Conservation (phyloP, 768 basidiomycete genomes). For the Crassisporium funariophilum region DNA sequence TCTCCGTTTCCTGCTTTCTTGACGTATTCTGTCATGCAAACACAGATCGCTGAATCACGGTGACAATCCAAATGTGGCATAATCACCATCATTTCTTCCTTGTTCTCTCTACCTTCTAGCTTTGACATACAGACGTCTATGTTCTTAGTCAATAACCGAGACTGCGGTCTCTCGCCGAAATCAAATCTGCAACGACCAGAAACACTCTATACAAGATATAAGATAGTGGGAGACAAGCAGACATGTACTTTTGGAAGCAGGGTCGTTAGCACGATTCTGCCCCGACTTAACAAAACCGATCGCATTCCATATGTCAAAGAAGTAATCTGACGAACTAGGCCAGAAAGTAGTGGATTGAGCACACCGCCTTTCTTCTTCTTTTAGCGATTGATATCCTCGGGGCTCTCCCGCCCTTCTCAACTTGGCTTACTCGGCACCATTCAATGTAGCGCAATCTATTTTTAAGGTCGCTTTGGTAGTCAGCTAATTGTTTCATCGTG, state of each 20-base stretch:
- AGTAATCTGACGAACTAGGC: too few species aligned
- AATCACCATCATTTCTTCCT: constrained; percentile 13
- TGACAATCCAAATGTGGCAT: constrained; percentile 13
- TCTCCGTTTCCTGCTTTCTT: constrained; percentile 12
- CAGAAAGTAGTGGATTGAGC: too few species aligned
- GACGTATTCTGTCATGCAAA: constrained; percentile 23
- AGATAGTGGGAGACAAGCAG: too few species aligned
- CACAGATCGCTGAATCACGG: background rate
- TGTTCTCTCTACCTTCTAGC: constrained; percentile 15
- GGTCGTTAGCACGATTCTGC: too few species aligned
- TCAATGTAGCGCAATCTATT: constrained; percentile 8
- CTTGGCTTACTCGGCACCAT: constrained; percentile 9
- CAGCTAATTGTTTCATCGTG: too few species aligned
- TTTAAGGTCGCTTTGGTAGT: constrained; percentile 4
- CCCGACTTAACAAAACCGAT: too few species aligned
- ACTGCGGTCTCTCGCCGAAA: constrained; percentile 4
- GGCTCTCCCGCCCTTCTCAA: constrained; percentile 4
- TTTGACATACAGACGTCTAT: constrained; percentile 14
- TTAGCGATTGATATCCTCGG: constrained; percentile 1
- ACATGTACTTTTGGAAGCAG: too few species aligned
- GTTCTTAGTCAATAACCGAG: constrained; percentile 11
- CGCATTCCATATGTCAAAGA: too few species aligned
- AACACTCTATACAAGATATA: too few species aligned
- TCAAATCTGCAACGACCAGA: constrained; percentile 9
- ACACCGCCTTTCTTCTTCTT: too few species aligned